Percentiles rank a stretch among this genome's conserved stretches.
These are phyloP conservation scores for Fusarium lateritium DNA, from an alignment of 2,329 filamentous ascomycete species.

Conservation along the genomic window DNA sequence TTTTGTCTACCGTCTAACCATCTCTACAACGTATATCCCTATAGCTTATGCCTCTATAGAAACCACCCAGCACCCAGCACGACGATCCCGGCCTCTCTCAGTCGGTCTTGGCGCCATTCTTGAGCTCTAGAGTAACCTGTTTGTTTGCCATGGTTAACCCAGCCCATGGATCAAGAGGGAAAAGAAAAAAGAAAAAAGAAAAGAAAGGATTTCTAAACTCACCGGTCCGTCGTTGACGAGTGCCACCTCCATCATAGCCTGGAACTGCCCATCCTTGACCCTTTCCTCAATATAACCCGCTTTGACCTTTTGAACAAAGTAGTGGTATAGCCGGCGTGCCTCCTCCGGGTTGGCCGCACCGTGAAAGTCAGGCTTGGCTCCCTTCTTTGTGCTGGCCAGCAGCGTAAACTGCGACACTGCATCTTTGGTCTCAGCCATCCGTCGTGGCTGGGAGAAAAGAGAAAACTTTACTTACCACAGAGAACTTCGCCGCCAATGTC, in stretches of 20 bases:
- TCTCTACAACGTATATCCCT: conserved; percentile 20
- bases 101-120: conserved; percentile 42
- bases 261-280: conserved; percentile 96
- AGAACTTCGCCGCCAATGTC: conserved; percentile 93
- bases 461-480: conserved; percentile 74
- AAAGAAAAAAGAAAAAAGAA: background rate
- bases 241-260: conserved; percentile 98
- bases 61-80: conserved; percentile 8
- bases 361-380: conserved; percentile 95
- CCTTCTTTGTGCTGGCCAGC: conserved; percentile 93
- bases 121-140: conserved; percentile 49
- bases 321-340: conserved; percentile 85
- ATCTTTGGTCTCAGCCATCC: conserved; percentile 10
- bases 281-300: conserved; percentile 78
- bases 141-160: background rate
- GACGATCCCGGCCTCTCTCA: conserved; percentile 12
- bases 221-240: conserved; percentile 88
- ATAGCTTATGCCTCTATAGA: conserved; percentile 10
- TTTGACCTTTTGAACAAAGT: conserved; percentile 84
- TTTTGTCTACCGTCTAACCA: conserved; percentile 22
- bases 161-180: background rate
- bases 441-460: background rate
- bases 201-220: conserved; percentile 39
- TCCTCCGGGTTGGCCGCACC: conserved; percentile 84
- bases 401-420: conserved; percentile 97